Conservation (phyloP, 345 rosid species). For the Ailanthus altissimus region DNA sequence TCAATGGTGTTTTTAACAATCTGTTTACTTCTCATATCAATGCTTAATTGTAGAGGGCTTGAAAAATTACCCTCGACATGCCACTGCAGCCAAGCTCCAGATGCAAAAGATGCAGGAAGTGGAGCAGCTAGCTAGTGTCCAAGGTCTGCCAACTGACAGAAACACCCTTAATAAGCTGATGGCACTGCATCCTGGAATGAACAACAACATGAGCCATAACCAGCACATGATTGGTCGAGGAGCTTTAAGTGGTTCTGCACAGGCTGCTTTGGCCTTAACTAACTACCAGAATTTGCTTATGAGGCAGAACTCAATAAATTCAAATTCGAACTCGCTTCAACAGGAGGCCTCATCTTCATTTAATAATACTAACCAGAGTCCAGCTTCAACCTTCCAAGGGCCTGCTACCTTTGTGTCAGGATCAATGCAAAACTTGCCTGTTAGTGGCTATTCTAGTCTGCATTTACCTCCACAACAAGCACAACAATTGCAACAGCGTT, state of each 20-base stretch:
- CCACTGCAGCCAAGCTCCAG: slow-evolving; percentile 59
- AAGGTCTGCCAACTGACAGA: slow-evolving; percentile 80
- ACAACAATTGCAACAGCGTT: slow-evolving; percentile 57
- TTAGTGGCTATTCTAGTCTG: slow-evolving; percentile 51
- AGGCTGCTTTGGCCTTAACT: slow-evolving; percentile 75
- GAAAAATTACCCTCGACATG: slow-evolving; percentile 73
- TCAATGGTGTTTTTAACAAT: neutral
- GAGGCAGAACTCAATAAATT: slow-evolving; percentile 81
- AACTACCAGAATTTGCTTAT: slow-evolving; percentile 71
- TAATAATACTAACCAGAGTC: slow-evolving; percentile 58
- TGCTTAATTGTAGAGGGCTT: slow-evolving; percentile 68
- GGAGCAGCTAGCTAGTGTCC: slow-evolving; percentile 75
- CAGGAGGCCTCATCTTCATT: slow-evolving; percentile 63
- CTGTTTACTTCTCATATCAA: neutral
- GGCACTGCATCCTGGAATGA: slow-evolving; percentile 64
- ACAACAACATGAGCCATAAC: slow-evolving; percentile 50
- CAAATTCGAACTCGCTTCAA: slow-evolving; percentile 58
- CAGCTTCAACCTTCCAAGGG: slow-evolving; percentile 70
- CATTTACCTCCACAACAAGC: slow-evolving; percentile 47
- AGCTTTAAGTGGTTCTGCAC: slow-evolving; percentile 68
- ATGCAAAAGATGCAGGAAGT: slow-evolving; percentile 83
- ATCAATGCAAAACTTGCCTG: slow-evolving; percentile 61
- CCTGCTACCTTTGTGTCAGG: slow-evolving; percentile 47
- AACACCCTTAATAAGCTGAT: slow-evolving; percentile 80
- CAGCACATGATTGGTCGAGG: slow-evolving; percentile 60